These are phyloP conservation scores for Eucalyptus brandiana DNA, from an alignment of 345 rosid species.

Conservation along the genomic window DNA sequence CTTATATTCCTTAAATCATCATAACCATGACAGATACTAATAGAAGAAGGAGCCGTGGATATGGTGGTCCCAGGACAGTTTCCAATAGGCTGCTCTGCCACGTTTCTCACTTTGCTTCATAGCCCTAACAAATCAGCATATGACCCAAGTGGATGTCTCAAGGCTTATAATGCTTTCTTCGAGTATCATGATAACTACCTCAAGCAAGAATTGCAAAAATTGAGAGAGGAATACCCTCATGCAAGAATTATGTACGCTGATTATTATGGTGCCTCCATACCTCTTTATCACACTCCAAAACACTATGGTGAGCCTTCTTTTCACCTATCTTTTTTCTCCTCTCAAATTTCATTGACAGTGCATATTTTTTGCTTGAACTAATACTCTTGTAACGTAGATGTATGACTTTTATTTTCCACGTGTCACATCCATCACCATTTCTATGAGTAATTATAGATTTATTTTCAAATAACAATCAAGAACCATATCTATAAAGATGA, in stretches of 20 bases:
- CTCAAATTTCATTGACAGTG: background rate
- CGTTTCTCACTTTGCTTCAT: constrained; percentile 26
- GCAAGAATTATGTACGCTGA: constrained; percentile 42
- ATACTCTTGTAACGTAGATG: background rate
- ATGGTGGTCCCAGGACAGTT: constrained; percentile 57
- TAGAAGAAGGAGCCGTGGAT: constrained; percentile 57
- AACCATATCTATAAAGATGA: background rate
- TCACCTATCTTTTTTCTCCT: background rate
- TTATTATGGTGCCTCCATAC: constrained; percentile 33
- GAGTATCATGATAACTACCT: constrained; percentile 32
- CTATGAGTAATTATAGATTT: background rate
- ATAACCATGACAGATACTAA: constrained; percentile 16
- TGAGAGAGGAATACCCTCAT: constrained; percentile 33
- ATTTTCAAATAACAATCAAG: background rate
- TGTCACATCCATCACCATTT: background rate
- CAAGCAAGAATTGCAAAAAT: constrained; percentile 10
- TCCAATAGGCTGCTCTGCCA: constrained; percentile 51
- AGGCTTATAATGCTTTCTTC: constrained; percentile 28
- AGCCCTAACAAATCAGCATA: constrained; percentile 19
- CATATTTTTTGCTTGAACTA: background rate
- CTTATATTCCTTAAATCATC: background rate
- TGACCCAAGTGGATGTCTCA: constrained; percentile 37
- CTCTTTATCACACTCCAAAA: constrained; percentile 20
- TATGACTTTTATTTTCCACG: background rate
- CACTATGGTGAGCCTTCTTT: constrained; percentile 23